Conservation (phyloP, 148 eudicot genomes). For the Salicornia ramosissima region DNA sequence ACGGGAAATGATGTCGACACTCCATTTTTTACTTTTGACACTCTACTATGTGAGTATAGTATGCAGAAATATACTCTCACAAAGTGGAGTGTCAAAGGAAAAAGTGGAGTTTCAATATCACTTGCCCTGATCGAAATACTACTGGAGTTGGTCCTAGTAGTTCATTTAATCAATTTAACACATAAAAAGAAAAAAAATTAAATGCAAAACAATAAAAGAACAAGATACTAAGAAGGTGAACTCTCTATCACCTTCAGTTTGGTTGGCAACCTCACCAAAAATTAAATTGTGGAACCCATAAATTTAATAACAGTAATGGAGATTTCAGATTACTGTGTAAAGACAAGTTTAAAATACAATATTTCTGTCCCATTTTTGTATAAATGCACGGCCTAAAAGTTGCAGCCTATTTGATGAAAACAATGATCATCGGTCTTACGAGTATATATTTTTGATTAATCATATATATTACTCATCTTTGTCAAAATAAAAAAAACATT, state of each 20-base stretch:
- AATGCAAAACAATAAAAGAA: not conserved
- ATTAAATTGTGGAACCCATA: slow-evolving; percentile 10
- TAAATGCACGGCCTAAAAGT: not conserved
- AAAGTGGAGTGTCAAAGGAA: too few relatives aligned
- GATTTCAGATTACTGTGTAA: not conserved
- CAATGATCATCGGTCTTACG: too few relatives aligned
- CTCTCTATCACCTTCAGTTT: not conserved
- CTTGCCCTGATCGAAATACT: too few relatives aligned
- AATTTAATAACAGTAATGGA: not conserved
- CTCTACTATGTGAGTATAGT: too few relatives aligned
- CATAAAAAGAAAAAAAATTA: not conserved
- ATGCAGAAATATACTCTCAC: too few relatives aligned
- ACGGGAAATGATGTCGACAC: too few relatives aligned
- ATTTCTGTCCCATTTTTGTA: not conserved
- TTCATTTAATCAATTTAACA: not conserved
- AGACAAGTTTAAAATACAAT: not conserved
- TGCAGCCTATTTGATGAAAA: not conserved
- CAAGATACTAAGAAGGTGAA: not conserved
- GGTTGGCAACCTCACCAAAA: slow-evolving; percentile 3
- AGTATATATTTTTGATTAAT: too few relatives aligned
- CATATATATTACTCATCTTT: too few relatives aligned
- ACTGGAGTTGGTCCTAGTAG: not conserved
- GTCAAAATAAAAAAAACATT: too few relatives aligned
- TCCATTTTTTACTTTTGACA: too few relatives aligned
- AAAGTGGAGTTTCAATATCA: too few relatives aligned